Base-by-base conservation (phyloP, 768 basidiomycete genomes). In the Strobilomyces dryophilus region DNA sequence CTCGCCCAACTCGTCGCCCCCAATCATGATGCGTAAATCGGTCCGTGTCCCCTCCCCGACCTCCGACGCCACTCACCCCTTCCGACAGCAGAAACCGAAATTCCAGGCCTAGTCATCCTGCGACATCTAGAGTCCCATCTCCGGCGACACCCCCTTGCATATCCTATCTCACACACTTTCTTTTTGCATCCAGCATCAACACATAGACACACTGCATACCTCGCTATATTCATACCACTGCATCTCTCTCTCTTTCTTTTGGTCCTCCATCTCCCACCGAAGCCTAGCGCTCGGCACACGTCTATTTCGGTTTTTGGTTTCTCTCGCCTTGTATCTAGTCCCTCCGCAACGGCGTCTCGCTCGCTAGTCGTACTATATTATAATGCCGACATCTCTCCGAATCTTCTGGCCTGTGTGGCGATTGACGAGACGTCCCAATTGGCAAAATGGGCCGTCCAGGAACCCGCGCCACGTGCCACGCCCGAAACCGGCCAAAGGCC, bases 21-120 rank as follows among this genome's bases (percentile, higher is more conserved):
- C 78, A 10, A 53, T 83, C 56, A 82, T 81, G 78, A 83, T 82
- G 79, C 78, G 77, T 45, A 76, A 76, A 73, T 70, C 77, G 56
- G 78, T 78, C 47, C 53, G 76, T 72, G 8, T 4, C 1, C 24
- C 1, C 9, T 14, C 34, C 11, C 2, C 39, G 8, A 7, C 2
- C 18, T 9, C 12, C 20, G 14, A 7, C 29, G 1, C 6, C 32
- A 1, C 27, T 61, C 45, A 51, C 20, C 8, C 21, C 5, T 24
- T 24, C 12, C 5, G 1, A 1, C 20, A 59, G 66, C 68, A 71
- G 55, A 71, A 70, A 63, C 43, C 70, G 65, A 70, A 70, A 71
- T 70, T 71, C 20, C 58, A 66, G n/a, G 66, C 69, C 39, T 69
- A 58, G 45, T 20, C 11, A 9, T 2, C 11, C 17, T 5, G 27